These are phyloP conservation scores for Trametes sp. DNA, from an alignment of 1,284 basidiomycete species.

Conservation along the genomic window DNA sequence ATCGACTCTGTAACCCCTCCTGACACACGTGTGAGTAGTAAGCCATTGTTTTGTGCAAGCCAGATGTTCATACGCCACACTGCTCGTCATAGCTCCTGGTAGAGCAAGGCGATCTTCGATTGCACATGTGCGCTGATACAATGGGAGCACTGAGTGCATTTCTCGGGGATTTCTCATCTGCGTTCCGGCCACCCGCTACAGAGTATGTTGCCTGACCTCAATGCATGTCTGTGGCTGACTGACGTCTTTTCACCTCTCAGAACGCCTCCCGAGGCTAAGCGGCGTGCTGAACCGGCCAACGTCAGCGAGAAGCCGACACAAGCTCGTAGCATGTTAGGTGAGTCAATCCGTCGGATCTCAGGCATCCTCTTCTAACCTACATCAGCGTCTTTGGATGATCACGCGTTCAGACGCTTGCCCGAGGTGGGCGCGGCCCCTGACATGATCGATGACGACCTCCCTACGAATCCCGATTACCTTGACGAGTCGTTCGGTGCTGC, in stretches of 20 bases:
- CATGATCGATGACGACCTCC: conserved; percentile 92
- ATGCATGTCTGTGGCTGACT: neutral
- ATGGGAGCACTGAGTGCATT: conserved; percentile 61
- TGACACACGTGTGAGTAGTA: conserved; percentile 49
- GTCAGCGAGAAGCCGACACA: conserved; percentile 40
- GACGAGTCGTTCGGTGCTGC: conserved; percentile 83
- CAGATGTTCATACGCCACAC: neutral
- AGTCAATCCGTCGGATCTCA: conserved; percentile 2
- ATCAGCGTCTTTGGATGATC: conserved; percentile 79
- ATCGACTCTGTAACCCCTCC: conserved; percentile 41
- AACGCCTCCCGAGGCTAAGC: conserved; percentile 30
- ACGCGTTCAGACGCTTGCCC: conserved; percentile 79
- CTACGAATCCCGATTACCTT: conserved; percentile 88
- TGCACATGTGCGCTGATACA: conserved; percentile 78
- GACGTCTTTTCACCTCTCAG: neutral
- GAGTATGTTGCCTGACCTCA: conserved; percentile 43
- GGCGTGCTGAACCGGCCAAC: conserved; percentile 44
- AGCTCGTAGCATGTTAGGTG: conserved; percentile 33
- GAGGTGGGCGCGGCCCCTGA: conserved; percentile 83
- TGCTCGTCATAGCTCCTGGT: conserved; percentile 35
- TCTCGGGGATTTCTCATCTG: conserved; percentile 52
- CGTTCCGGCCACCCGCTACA: conserved; percentile 48
- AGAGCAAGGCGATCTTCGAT: conserved; percentile 53
- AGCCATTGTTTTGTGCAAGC: neutral
- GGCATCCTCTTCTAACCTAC: neutral